Percentiles rank a stretch among this genome's conserved stretches.
Conservation (phyloP, 345 rosid species). For the Hirschfeldia incana region DNA sequence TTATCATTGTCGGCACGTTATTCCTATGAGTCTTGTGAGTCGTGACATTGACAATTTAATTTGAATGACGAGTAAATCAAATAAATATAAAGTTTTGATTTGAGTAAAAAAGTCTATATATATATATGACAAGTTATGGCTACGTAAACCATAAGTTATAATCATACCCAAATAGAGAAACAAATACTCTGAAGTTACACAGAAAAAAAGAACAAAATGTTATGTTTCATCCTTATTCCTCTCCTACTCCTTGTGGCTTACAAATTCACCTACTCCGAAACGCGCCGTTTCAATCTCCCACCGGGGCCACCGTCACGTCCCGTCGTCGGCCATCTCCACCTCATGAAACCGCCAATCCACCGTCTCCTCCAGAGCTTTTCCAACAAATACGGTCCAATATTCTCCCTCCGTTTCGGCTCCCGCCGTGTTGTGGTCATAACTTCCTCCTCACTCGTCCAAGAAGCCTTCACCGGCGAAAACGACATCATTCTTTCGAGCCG, state of each 20-base stretch:
- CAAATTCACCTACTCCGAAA: constrained; percentile 10
- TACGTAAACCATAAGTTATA: background rate
- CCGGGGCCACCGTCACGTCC: constrained; percentile 51
- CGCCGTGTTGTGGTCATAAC: constrained; percentile 43
- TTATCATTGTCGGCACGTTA: background rate
- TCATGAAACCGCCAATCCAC: constrained; percentile 47
- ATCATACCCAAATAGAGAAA: background rate
- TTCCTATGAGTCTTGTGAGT: background rate
- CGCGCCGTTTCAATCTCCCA: constrained; percentile 17
- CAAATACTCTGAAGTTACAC: background rate
- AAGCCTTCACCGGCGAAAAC: constrained; percentile 51
- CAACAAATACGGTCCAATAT: constrained; percentile 47
- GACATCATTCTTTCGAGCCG: constrained; percentile 54
- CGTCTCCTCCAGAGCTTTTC: constrained; percentile 31
- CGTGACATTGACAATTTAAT: background rate
- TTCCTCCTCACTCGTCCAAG: constrained; percentile 49
- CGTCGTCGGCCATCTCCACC: constrained; percentile 55
- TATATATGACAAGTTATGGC: background rate
- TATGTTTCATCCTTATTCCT: constrained; percentile 16
- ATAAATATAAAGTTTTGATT: background rate
- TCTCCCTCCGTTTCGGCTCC: constrained; percentile 49
- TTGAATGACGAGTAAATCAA: too few species aligned
- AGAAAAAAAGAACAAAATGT: constrained; percentile 9
- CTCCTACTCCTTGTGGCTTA: background rate
- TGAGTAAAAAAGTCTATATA: background rate